Conservation (phyloP, 2,329 filamentous ascomycete genomes). For the Hirsutella minnesotensis region DNA sequence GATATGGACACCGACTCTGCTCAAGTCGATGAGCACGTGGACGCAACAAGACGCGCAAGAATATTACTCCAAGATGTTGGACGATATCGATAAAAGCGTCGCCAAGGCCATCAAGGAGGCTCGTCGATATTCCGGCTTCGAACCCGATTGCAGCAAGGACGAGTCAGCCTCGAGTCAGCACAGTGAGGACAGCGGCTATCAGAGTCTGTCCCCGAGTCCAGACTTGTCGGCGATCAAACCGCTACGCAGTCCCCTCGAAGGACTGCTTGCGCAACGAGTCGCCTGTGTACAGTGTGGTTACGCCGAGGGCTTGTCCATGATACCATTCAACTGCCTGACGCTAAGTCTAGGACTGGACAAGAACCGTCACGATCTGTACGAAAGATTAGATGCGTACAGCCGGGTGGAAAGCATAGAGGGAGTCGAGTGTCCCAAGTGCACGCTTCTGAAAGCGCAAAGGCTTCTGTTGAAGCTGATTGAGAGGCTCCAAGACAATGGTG, state of each 20-base stretch:
- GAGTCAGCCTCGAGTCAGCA: conserved; percentile 33
- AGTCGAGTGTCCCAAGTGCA: conserved; percentile 87
- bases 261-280: conserved; percentile 76
- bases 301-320: conserved; percentile 79
- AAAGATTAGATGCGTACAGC: conserved; percentile 76
- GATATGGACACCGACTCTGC: conserved; percentile 67
- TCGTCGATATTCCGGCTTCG: conserved; percentile 24
- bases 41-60: conserved; percentile 97
- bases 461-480: conserved; percentile 36
- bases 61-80: conserved; percentile 84
- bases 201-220: conserved; percentile 28
- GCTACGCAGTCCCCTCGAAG: conserved; percentile 70
- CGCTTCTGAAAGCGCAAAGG: conserved; percentile 48
- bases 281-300: conserved; percentile 77
- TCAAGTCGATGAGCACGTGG: conserved; percentile 91
- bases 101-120: conserved; percentile 28
- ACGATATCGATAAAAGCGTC: conserved; percentile 72
- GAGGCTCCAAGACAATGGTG: conserved; percentile 19
- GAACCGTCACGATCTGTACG: conserved; percentile 56
- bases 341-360: conserved; percentile 60
- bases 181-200: conserved; percentile 47
- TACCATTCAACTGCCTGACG: conserved; percentile 88
- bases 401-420: conserved; percentile 75
- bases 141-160: conserved; percentile 25
- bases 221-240: conserved; percentile 24